Percentiles rank a stretch among this genome's conserved stretches.
Conservation (phyloP, 768 basidiomycete genomes). For the Thelephora aurantiotincta region DNA sequence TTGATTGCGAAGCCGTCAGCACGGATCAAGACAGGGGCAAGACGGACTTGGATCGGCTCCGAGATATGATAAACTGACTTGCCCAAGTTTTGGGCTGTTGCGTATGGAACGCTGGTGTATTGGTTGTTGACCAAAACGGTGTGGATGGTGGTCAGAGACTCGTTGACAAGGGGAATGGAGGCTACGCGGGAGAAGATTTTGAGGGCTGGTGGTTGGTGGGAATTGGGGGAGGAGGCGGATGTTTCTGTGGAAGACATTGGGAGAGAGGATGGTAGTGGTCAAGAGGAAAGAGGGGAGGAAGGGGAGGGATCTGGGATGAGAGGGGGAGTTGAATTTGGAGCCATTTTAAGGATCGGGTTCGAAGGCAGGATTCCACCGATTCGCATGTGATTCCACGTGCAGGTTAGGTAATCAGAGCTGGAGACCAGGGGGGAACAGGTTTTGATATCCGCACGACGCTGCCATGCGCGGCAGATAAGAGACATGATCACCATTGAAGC, state of each 20-base stretch:
- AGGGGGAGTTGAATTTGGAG: too few relatives aligned
- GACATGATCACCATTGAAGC: too few relatives aligned
- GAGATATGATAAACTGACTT: slow-evolving; percentile 26
- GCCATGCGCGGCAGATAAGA: too few relatives aligned
- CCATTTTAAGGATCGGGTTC: too few relatives aligned
- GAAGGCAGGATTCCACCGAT: too few relatives aligned
- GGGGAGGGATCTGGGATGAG: too few relatives aligned
- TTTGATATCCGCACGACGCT: too few relatives aligned
- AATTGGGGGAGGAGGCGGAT: neutral
- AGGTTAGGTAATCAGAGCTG: too few relatives aligned
- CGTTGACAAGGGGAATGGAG: slow-evolving; percentile 63
- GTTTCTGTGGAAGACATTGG: neutral
- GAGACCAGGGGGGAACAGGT: too few relatives aligned
- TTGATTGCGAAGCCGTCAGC: slow-evolving; percentile 61
- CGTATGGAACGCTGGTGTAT: slow-evolving; percentile 52
- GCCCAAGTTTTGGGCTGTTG: slow-evolving; percentile 48
- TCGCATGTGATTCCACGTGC: too few relatives aligned
- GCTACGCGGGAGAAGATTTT: slow-evolving; percentile 49
- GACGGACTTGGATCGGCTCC: slow-evolving; percentile 47
- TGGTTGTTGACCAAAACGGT: slow-evolving; percentile 41
- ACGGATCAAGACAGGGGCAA: slow-evolving; percentile 51
- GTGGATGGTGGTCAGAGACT: slow-evolving; percentile 46
- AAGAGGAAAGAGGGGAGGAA: too few relatives aligned
- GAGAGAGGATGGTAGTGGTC: too few relatives aligned
- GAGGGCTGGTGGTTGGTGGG: slow-evolving; percentile 30